Conservation (phyloP, 495 filamentous ascomycete genomes). For the Penicillium samsonianum region DNA sequence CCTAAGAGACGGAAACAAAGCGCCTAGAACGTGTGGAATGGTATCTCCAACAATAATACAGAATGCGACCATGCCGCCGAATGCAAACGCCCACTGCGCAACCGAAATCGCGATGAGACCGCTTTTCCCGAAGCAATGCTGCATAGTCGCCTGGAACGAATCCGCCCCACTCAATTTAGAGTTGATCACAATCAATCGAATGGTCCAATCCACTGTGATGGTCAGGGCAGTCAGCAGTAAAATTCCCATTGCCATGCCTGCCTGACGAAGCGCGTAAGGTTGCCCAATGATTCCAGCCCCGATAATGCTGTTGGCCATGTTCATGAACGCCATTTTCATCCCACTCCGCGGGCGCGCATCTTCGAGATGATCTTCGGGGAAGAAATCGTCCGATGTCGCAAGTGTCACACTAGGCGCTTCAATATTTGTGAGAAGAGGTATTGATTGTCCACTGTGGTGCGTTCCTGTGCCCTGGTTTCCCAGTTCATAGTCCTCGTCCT, state of each 20-base stretch:
- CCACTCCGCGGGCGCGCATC: conserved; percentile 64
- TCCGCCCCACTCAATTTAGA: conserved; percentile 89
- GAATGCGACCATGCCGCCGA: conserved; percentile 97
- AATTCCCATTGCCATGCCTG: conserved; percentile 78
- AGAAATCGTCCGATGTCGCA: conserved; percentile 62
- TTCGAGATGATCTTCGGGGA: conserved; percentile 61
- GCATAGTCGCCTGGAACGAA: conserved; percentile 92
- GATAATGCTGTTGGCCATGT: conserved; percentile 99
- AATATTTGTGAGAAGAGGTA: conserved; percentile 80
- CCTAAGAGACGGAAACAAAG: conserved; percentile 74
- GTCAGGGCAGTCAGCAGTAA: conserved; percentile 78
- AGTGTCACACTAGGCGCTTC: conserved; percentile 85
- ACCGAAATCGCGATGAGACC: conserved; percentile 86
- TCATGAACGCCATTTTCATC: conserved; percentile 82
- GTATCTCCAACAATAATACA: conserved; percentile 96
- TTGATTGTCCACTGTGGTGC: conserved; percentile 47
- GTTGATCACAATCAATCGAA: conserved; percentile 93
- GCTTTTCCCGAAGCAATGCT: conserved; percentile 85
- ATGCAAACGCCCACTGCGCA: conserved; percentile 97
- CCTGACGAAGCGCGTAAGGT: conserved; percentile 90
- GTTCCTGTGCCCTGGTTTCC: conserved; percentile 25
- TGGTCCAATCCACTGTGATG: conserved; percentile 90
- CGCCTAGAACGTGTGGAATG: conserved; percentile 84
- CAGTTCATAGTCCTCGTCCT: conserved; percentile 59
- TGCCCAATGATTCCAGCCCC: conserved; percentile 97